Conservation (phyloP, 306 rosid species). For the Psophocarpus tetragonolobus region DNA sequence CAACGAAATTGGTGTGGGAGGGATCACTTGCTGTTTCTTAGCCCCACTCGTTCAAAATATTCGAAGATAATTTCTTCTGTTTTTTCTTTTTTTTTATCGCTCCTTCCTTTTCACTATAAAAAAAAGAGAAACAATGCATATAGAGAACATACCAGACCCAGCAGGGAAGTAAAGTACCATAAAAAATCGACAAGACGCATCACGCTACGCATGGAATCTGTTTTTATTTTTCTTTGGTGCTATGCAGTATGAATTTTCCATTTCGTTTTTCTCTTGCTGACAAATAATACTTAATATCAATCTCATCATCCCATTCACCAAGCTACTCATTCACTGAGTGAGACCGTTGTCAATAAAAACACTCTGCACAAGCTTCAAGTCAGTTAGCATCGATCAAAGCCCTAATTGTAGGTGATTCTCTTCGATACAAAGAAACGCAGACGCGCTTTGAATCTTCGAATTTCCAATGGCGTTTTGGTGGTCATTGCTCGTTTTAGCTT, state of each 20-base stretch:
- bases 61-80: neutral
- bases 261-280: neutral
- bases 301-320: neutral
- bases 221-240: neutral
- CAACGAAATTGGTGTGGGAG: neutral
- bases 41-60: neutral
- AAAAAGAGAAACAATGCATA: neutral
- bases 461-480: conserved; percentile 79
- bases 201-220: conserved; percentile 31
- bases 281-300: neutral
- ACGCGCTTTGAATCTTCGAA: conserved; percentile 24
- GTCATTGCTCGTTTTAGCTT: conserved; percentile 70
- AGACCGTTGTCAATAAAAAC: neutral
- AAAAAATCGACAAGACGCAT: neutral
- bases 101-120: neutral
- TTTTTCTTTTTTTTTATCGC: neutral
- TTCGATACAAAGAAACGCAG: neutral
- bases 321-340: conserved; percentile 22
- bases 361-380: conserved; percentile 3
- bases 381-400: conserved; percentile 9
- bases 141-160: neutral
- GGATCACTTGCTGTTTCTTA: neutral
- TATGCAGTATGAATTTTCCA: neutral
- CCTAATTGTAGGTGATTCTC: conserved; percentile 10
- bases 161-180: conserved; percentile 9